Evolutionary conservation across 371 early-diverging fungal genomes (phyloP), one percentile per base, ranked within the genome.

Genomic region (Mucor piriformis): DNA sequence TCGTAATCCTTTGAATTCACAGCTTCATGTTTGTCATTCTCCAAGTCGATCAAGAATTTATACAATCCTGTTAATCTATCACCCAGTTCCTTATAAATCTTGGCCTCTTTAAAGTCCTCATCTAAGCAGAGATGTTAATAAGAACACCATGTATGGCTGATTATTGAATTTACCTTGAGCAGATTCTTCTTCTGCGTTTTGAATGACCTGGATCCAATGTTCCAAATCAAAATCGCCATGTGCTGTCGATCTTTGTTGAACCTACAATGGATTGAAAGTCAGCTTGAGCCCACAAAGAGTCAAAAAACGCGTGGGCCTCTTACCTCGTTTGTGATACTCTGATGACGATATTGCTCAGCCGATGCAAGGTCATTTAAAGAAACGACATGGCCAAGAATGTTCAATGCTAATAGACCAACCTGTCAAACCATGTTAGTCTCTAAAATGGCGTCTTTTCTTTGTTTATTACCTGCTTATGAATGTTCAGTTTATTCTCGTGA

Each of bases 1-100:
- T 89, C 91, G 63, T 87, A 92, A 40, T 92, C 89, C 50, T 92
- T 91, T 18, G 68, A 59, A 32, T 78, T 74, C 2, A 88, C 84
- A 6, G 89, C 88, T 21, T 79, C 67, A 15, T 76, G 77, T 60
- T 91, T 91, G 18, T 77, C 68, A 42, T 67, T 59, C 37, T 85
- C 83, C 7, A 89, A 44, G 24, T 74, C 70, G 16, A 80, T 66
- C 25, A 91, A 74, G 50, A 89, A 83, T 21, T 77, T 78, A 38
- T 74, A 78, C 25, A 81, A 51, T 16, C 52, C 50, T 6, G 59
- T 40, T n/a, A 79, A 59, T 47, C 63, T 57, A 24, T 66, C 79
- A 47, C 66, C 74, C 53, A 69, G 60, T 20, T 66, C 59, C 46
- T 84, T 84, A 60, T 72, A 82, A 33, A 68, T 52, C 52, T 86